A percentile compares a stretch with the other conserved stretches of the same genome.
Conservation (phyloP, 768 basidiomycete species). For the Exsudoporus frostii region DNA sequence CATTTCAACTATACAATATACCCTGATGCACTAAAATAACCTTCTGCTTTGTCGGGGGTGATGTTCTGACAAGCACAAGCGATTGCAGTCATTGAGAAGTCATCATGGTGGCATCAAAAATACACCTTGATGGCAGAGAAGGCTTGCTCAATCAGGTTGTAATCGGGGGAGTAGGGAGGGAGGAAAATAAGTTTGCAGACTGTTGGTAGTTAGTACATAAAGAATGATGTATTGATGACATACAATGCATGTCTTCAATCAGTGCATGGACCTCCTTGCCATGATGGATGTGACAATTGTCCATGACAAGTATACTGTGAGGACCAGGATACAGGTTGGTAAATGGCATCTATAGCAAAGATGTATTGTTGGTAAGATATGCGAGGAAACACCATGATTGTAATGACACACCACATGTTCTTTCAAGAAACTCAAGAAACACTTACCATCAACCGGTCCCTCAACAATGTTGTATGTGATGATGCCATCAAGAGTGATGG, state of each 20-base stretch:
- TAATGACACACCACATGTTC: too few relatives aligned
- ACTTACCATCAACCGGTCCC: background rate
- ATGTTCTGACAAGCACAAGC: constrained; percentile 1
- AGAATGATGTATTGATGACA: too few relatives aligned
- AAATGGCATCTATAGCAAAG: background rate
- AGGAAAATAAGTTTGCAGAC: too few relatives aligned
- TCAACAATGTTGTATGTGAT: background rate
- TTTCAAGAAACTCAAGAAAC: too few relatives aligned
- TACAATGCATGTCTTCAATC: constrained; percentile 13
- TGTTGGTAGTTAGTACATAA: too few relatives aligned
- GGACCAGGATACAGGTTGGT: background rate
- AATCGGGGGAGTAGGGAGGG: background rate
- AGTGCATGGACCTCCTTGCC: constrained; percentile 9
- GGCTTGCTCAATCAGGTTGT: constrained; percentile 4
- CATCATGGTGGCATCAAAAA: background rate
- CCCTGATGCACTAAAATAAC: background rate
- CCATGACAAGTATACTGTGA: constrained; percentile 17
- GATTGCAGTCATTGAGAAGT: background rate
- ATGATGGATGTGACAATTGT: constrained; percentile 27
- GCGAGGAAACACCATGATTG: too few relatives aligned
- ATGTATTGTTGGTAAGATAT: too few relatives aligned
- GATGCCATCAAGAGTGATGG: constrained; percentile 8
- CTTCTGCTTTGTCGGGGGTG: background rate
- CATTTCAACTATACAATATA: background rate
- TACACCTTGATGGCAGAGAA: background rate